Percentiles rank a stretch among this genome's conserved stretches.
Conservation (phyloP, 75 land plant genomes). For the Cunninghamia lanceolata region DNA sequence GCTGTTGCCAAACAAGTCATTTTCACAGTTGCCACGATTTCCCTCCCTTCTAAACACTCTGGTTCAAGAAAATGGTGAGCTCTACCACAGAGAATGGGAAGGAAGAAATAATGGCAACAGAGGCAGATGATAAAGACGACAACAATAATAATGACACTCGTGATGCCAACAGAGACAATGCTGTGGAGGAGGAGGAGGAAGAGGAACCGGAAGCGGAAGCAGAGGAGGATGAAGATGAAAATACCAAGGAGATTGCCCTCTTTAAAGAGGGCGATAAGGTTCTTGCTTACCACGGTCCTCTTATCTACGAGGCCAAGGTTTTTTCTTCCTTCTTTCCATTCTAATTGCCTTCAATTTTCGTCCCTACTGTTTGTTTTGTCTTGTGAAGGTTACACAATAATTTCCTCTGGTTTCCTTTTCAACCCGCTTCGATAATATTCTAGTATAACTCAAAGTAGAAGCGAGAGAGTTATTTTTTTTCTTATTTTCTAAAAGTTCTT, state of each 20-base stretch:
- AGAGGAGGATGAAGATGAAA: constrained; percentile 16
- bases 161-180: neutral
- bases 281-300: constrained; percentile 91
- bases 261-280: constrained; percentile 89
- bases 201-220: constrained; percentile 14
- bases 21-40: neutral
- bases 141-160: neutral
- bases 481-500: neutral
- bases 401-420: neutral
- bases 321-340: neutral
- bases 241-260: neutral
- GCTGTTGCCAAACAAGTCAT: neutral
- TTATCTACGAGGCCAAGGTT: constrained; percentile 92
- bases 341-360: neutral
- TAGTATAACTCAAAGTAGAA: neutral
- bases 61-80: neutral
- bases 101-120: neutral
- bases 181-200: constrained; percentile 6
- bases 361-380: neutral
- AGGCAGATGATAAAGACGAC: neutral
- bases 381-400: neutral
- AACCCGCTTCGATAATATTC: neutral
- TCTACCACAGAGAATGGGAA: neutral
- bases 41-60: neutral
- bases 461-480: neutral